These are phyloP conservation scores for Rusavskia elegans DNA, from an alignment of 495 filamentous ascomycete genomes.

Conservation along the genomic window DNA sequence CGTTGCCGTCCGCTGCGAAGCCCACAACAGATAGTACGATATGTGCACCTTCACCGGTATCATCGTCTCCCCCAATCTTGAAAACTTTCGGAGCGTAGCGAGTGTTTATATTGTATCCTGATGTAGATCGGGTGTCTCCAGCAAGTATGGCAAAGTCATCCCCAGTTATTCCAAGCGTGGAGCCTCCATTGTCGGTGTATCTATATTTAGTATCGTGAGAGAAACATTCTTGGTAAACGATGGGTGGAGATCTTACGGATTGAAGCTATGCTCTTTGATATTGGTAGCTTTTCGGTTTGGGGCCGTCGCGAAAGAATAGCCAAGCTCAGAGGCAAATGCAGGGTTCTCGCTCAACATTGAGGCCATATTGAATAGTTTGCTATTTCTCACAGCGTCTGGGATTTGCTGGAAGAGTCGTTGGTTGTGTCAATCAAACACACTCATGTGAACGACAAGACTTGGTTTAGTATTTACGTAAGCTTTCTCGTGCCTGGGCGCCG, in stretches of 20 bases:
- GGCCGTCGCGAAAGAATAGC: constrained; percentile 46
- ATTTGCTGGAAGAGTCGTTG: background rate
- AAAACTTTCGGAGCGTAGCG: constrained; percentile 89
- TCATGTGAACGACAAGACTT: too few relatives aligned
- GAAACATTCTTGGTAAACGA: background rate
- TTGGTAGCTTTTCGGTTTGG: constrained; percentile 26
- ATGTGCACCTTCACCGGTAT: constrained; percentile 63
- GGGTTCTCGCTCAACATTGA: constrained; percentile 26
- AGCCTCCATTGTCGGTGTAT: constrained; percentile 96
- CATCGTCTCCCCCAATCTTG: constrained; percentile 81
- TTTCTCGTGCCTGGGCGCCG: too few relatives aligned
- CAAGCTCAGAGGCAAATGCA: constrained; percentile 24
- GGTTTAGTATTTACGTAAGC: too few relatives aligned
- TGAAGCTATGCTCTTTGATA: constrained; percentile 67
- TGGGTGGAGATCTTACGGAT: constrained; percentile 49
- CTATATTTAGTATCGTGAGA: constrained; percentile 24
- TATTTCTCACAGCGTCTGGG: background rate
- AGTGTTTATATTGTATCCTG: constrained; percentile 97
- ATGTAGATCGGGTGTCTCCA: constrained; percentile 86
- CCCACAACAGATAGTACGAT: constrained; percentile 88
- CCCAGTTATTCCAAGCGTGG: constrained; percentile 86
- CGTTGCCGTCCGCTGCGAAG: constrained; percentile 84
- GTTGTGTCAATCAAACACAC: too few relatives aligned
- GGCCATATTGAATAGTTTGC: constrained; percentile 20
- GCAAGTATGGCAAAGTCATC: constrained; percentile 89